These are phyloP conservation scores for Mortierella sp. DNA, from an alignment of 371 early-diverging fungal species.

Conservation along the genomic window DNA sequence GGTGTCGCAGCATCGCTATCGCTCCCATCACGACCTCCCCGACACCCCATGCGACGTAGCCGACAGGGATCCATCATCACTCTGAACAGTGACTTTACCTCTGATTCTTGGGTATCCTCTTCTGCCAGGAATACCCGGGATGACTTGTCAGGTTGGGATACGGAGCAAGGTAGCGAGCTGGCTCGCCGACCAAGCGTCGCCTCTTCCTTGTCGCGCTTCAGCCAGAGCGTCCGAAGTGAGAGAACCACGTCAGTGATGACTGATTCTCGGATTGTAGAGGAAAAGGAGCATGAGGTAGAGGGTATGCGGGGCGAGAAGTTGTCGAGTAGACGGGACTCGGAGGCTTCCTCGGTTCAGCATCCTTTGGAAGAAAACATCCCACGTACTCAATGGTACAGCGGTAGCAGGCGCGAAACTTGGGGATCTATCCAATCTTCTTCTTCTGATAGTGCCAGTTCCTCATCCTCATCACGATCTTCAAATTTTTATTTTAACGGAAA, in stretches of 20 bases:
- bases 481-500: conserved; percentile 55
- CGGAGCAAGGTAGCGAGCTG: conserved; percentile 1
- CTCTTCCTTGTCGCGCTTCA: conserved; percentile 17
- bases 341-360: background rate
- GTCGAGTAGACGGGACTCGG: conserved; percentile 10
- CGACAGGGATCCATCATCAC: conserved; percentile 37
- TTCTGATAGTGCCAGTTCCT: conserved; percentile 35
- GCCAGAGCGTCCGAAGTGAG: conserved; percentile 19
- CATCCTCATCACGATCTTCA: conserved; percentile 43
- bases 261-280: conserved; percentile 1
- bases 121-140: conserved; percentile 46
- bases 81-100: conserved; percentile 42
- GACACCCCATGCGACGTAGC: conserved; percentile 54
- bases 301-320: background rate
- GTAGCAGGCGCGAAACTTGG: conserved; percentile 37
- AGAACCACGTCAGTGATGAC: conserved; percentile 32
- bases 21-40: conserved; percentile 37
- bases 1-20: conserved; percentile 31
- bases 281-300: background rate
- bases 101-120: conserved; percentile 47
- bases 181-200: conserved; percentile 20
- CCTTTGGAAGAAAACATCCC: background rate
- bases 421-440: conserved; percentile 40
- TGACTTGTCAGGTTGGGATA: conserved; percentile 50
- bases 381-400: conserved; percentile 32